These are phyloP conservation scores for Chloromonas sp. DNA, from an alignment of 163 green algal genomes.

Conservation along the genomic window DNA sequence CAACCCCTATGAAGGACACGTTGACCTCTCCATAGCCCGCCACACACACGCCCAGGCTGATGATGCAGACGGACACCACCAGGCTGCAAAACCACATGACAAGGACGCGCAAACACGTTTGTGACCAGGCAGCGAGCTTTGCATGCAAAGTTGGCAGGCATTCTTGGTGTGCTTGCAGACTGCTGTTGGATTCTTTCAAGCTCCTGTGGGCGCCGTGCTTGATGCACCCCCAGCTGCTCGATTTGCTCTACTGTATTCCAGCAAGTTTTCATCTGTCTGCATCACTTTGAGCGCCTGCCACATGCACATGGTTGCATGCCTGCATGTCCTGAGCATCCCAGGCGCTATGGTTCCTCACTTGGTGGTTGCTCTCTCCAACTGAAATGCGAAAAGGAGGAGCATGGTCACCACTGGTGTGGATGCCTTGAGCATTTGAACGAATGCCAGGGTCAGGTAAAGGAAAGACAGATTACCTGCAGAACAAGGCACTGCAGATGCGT, in stretches of 20 bases:
- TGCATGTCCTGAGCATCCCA: too few species aligned
- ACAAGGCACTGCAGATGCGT: background rate
- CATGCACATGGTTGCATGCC: too few species aligned
- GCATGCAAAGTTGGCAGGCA: background rate
- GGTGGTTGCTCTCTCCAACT: slow-evolving; percentile 37
- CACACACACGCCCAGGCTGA: slow-evolving; percentile 57
- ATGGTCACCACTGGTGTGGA: slow-evolving; percentile 83
- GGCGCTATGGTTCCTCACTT: too few species aligned
- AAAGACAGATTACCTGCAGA: slow-evolving; percentile 48
- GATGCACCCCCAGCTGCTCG: background rate
- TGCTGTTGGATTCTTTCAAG: too few species aligned
- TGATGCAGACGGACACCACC: slow-evolving; percentile 50
- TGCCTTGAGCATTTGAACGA: slow-evolving; percentile 61
- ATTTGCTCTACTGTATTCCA: background rate
- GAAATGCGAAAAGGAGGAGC: slow-evolving; percentile 62
- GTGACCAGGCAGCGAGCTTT: background rate
- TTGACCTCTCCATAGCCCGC: slow-evolving; percentile 63
- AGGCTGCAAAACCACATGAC: slow-evolving; percentile 7
- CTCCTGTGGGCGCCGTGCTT: background rate
- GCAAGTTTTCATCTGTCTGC: too few species aligned
- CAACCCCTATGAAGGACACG: slow-evolving; percentile 52
- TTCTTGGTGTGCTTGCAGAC: too few species aligned
- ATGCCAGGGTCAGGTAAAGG: slow-evolving; percentile 67
- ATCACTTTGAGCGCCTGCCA: too few species aligned
- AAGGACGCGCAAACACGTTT: background rate